Evolutionary conservation across 1,139 yeast species (phyloP), one percentile per base, ranked within the genome.

Genomic region (Blastobotrys elegans): DNA sequence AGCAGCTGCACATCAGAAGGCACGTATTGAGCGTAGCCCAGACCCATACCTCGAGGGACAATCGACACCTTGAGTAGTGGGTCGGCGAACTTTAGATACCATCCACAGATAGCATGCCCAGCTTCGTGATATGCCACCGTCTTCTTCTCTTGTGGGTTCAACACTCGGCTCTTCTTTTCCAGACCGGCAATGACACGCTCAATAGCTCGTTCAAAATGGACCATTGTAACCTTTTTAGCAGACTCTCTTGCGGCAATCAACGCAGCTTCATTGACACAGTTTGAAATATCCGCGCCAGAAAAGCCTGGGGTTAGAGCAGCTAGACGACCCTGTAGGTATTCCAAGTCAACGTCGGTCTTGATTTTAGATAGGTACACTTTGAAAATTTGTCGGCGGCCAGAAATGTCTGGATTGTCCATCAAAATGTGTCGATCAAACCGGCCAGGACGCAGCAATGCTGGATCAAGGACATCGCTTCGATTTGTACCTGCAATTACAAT

Each of bases 41-140:
- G 74, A 2, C 97, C 96, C 66, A 84, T 89, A 4, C 97, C 97
- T 66, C 97, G 82, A 44, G 98, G 98, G 50, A 92, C 89, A 59
- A 92, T 92, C 6, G 97, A 86, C 16, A 92, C 98, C 69, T 92
- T 92, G 56, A 92, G 75, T 50, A 92, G 72, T 2, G 98, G 98
- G 64, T 89, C 96, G 2, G 97, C 97, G 68, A 76, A 77, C 66
- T 81, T 78, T 60, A 92, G 74, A 64, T 71, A 89, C 98, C 98
- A 92, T 11, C 98, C 98, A 69, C 97, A 88, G 47, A 92, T 82
- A 3, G 98, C 98, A 68, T 92, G 98, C 0, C 98, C 98, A 1
- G 98, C 98, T 68, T 92, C 98, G 64, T 92, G 98, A 64, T 87
- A 92, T 0, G 98, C 98, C 48, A 92, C 97, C 35, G 88, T 81